Evolutionary conservation across 305 asterid species (phyloP), one percentile per base, ranked within the genome.

Genomic region (Solanum hybrid): DNA sequence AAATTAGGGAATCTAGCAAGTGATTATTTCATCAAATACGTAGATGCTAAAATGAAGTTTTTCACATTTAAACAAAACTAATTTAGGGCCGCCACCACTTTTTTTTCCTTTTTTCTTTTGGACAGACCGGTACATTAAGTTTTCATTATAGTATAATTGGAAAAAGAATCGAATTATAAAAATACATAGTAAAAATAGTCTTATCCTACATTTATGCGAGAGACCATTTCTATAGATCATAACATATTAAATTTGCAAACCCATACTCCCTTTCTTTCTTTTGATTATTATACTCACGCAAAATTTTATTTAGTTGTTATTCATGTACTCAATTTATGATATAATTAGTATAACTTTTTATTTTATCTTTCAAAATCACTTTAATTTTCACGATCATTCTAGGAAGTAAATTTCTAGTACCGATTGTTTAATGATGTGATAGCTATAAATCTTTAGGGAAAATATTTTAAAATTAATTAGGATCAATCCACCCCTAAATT

Each of bases 1-100:
- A 81, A 40, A 81, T 81, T 81, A 81, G 33, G 67, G 14, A 40
- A 81, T 81, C 26, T 81, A 40, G 46, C 35, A 39, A 39, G n/a
- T 80, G 34, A 12, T 39, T 76, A 76, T 13, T 81, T 81, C 22
- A 40, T 81, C 12, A 36, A 36, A 33, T 79, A 37, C 8, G 12
- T 37, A 80, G n/a, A 37, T 13, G 61, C 86, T 37, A 37, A 78
- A 80, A 24, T 80, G n/a, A 20, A 37, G 2, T 6, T 29, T 9
- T 26, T 26, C 18, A 76, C 40, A 18, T 33, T 33, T 76, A 29
- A 71, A 26, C 33, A 71, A 26, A 71, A 26, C 6, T 26, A 11
- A 26, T 71, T 11, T 24, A 11, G 8, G 3, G 14, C 31, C 16
- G 76, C 14, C 9, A 12, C 8, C 33, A 10, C 31, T 10, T 64